Evolutionary conservation across 192 early-diverging fungal genomes (phyloP).

Genomic region (Allomyces javanicus): DNA sequence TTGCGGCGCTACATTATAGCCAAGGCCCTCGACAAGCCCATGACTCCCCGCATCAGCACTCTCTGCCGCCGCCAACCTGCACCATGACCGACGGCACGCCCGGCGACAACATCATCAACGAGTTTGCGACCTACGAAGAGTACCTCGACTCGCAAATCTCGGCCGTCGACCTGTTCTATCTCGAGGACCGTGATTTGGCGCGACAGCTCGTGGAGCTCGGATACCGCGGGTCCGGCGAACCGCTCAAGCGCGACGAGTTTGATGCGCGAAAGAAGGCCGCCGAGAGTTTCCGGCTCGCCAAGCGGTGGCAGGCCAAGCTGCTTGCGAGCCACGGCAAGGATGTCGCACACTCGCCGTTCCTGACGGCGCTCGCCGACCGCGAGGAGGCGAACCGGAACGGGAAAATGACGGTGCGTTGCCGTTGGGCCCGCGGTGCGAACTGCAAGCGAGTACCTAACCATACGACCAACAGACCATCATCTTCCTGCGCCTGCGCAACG

Average conservation of each 20-base stretch:
- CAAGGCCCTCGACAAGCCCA: too few species aligned
- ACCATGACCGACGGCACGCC: neutral
- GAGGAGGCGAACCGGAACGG: slow-evolving; percentile 41
- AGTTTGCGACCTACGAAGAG: slow-evolving; percentile 42
- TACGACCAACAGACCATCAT: slow-evolving; percentile 20
- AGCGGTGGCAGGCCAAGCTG: slow-evolving; percentile 32
- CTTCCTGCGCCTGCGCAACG: slow-evolving; percentile 32
- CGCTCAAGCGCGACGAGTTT: slow-evolving; percentile 42
- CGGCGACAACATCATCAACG: slow-evolving; percentile 34
- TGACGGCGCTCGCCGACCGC: slow-evolving; percentile 34
- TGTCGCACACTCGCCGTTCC: slow-evolving; percentile 23
- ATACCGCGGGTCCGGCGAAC: slow-evolving; percentile 39
- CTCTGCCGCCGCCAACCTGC: too few species aligned
- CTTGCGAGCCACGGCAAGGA: slow-evolving; percentile 32
- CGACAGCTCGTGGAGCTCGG: slow-evolving; percentile 44
- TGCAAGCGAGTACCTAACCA: neutral
- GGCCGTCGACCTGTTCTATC: slow-evolving; percentile 34
- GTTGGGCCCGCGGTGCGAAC: neutral
- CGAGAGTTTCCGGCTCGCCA: slow-evolving; percentile 37
- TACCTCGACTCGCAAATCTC: slow-evolving; percentile 42
- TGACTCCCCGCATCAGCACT: too few species aligned
- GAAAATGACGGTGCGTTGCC: slow-evolving; percentile 29
- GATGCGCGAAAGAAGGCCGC: slow-evolving; percentile 39
- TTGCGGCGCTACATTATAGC: too few species aligned
- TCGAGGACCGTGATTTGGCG: slow-evolving; percentile 46